phyloP scores from a whole-genome alignment of 179 eudicot genomes.

The Gypsophila paniculata region DNA sequence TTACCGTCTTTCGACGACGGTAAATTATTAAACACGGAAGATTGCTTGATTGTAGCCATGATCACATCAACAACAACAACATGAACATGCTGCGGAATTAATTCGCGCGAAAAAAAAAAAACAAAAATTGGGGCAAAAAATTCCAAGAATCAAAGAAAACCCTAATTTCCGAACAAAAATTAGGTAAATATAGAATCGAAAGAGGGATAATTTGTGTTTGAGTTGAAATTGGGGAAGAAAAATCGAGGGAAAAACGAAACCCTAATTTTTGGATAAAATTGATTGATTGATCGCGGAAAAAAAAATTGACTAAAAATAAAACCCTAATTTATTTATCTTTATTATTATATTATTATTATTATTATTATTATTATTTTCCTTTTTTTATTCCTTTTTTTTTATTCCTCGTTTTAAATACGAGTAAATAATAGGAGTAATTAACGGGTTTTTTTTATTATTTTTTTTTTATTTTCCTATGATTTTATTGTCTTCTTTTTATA shows the following conservation, averaged over 20 bases:
- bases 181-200: background rate
- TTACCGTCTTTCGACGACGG: constrained; percentile 23
- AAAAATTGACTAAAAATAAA: constrained; percentile 5
- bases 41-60: constrained; percentile 25
- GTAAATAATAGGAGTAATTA: too few species aligned
- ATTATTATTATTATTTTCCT: background rate
- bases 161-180: constrained; percentile 5
- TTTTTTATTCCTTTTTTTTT: background rate
- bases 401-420: too few species aligned
- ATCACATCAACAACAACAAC: constrained; percentile 19
- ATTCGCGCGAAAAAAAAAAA: background rate
- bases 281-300: background rate
- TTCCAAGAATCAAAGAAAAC: constrained; percentile 4
- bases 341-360: background rate
- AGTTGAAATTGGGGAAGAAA: constrained; percentile 17
- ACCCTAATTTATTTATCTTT: constrained; percentile 4
- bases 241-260: constrained; percentile 1
- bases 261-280: constrained; percentile 4
- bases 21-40: constrained; percentile 16
- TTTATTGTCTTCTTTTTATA: too few species aligned
- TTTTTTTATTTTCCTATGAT: too few species aligned
- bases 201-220: background rate
- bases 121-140: background rate
- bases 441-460: too few species aligned
- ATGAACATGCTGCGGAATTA: constrained; percentile 17